Conservation (phyloP, 257 asterid species). For the Solanum microdontum region DNA sequence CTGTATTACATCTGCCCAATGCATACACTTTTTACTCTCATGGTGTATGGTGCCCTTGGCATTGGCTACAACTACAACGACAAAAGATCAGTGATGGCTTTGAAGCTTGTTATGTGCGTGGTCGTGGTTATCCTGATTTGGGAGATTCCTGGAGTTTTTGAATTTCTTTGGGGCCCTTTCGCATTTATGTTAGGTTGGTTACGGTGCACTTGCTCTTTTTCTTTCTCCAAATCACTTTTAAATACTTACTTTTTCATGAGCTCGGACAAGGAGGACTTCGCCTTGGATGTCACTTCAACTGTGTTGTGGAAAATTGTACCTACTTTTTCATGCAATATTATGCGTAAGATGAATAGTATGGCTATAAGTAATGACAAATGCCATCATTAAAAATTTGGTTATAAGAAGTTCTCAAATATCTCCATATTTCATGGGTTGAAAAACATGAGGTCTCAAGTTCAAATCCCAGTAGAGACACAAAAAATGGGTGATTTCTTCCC, state of each 20-base stretch:
- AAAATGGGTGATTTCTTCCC: background rate
- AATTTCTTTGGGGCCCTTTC: conserved; percentile 75
- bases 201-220: background rate
- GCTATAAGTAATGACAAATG: background rate
- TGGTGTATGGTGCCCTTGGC: conserved; percentile 99
- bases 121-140: conserved; percentile 77
- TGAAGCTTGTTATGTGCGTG: conserved; percentile 61
- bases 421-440: background rate
- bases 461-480: background rate
- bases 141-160: conserved; percentile 97
- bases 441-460: background rate
- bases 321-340: background rate
- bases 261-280: background rate
- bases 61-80: conserved; percentile 88
- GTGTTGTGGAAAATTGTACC: background rate
- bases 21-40: conserved; percentile 95
- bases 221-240: background rate
- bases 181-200: conserved; percentile 57
- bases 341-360: background rate
- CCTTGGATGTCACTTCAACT: background rate
- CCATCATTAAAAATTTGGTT: background rate
- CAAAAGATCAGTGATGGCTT: conserved; percentile 67
- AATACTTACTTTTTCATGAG: background rate
- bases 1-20: conserved; percentile 96
- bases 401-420: background rate